Conservation (phyloP, 768 basidiomycete species). For the Neoboletus magnificus region DNA sequence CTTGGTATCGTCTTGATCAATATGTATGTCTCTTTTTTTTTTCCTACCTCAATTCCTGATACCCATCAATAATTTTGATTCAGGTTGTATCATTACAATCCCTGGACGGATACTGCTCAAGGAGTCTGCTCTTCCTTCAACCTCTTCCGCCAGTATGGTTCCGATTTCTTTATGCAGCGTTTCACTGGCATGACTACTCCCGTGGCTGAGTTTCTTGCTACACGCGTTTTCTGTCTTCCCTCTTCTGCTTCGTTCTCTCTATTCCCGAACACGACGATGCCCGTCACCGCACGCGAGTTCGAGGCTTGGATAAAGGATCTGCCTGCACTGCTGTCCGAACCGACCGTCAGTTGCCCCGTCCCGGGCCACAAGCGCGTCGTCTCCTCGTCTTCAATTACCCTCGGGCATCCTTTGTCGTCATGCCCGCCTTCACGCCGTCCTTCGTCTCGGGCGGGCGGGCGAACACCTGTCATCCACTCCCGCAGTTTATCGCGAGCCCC, state of each 20-base stretch:
- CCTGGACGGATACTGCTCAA: slow-evolving; percentile 92
- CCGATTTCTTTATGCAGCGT: slow-evolving; percentile 83
- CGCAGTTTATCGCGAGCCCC: slow-evolving; percentile 64
- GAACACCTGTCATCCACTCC: slow-evolving; percentile 51
- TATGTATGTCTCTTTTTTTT: slow-evolving; percentile 57
- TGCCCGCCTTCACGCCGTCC: slow-evolving; percentile 72
- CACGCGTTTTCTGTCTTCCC: slow-evolving; percentile 79
- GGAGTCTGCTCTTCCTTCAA: slow-evolving; percentile 81
- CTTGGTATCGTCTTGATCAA: slow-evolving; percentile 99
- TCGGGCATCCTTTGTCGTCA: slow-evolving; percentile 60
- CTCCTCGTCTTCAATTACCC: slow-evolving; percentile 54
- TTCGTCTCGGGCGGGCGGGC: slow-evolving; percentile 58
- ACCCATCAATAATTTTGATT: slow-evolving; percentile 3
- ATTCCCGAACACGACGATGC: slow-evolving; percentile 24
- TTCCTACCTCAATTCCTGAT: not conserved
- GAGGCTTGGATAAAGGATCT: slow-evolving; percentile 83
- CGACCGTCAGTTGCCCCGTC: slow-evolving; percentile 27
- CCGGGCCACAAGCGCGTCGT: slow-evolving; percentile 52
- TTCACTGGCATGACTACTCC: slow-evolving; percentile 86
- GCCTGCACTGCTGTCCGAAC: slow-evolving; percentile 63
- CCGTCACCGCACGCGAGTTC: slow-evolving; percentile 76
- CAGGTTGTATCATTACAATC: slow-evolving; percentile 97
- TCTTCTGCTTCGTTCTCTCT: slow-evolving; percentile 42
- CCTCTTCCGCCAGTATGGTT: slow-evolving; percentile 71
- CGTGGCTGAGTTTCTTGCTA: slow-evolving; percentile 85